These are phyloP conservation scores for Paraphoma chrysanthemicola DNA, from an alignment of 2,329 filamentous ascomycete species.

Conservation along the genomic window DNA sequence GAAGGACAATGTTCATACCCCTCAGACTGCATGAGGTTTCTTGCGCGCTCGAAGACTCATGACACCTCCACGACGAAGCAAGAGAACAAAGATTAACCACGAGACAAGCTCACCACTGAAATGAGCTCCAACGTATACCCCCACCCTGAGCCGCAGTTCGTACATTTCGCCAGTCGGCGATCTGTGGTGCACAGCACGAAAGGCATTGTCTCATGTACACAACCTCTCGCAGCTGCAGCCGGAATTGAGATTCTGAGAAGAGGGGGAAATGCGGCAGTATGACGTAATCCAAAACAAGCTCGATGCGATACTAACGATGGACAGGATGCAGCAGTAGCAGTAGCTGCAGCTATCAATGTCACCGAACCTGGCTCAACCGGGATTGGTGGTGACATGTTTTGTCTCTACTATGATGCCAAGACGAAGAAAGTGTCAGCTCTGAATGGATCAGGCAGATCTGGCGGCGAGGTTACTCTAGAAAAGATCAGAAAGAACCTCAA, in stretches of 20 bases:
- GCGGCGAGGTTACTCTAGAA: conserved; percentile 72
- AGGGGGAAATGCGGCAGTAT: conserved; percentile 90
- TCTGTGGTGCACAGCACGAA: conserved; percentile 94
- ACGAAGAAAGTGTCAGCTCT: conserved; percentile 82
- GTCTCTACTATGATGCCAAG: conserved; percentile 86
- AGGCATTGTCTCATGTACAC: conserved; percentile 88
- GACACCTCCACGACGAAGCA: conserved; percentile 18
- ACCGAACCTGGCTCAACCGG: conserved; percentile 93
- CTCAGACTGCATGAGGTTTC: conserved; percentile 1
- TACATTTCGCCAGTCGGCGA: conserved; percentile 76
- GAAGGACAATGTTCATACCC: conserved; percentile 10
- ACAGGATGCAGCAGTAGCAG: conserved; percentile 94
- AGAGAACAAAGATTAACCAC: conserved; percentile 15
- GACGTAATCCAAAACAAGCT: conserved; percentile 45
- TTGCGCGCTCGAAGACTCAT: conserved; percentile 3
- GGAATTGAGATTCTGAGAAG: conserved; percentile 83
- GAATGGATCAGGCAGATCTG: conserved; percentile 91
- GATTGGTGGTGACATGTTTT: conserved; percentile 97
- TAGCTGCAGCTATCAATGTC: conserved; percentile 90
- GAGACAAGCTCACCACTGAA: conserved; percentile 7
- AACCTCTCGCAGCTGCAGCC: conserved; percentile 87
- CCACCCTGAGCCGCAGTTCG: conserved; percentile 59
- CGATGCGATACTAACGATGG: conserved; percentile 3
- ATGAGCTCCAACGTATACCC: conserved; percentile 56
- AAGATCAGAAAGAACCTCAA: conserved; percentile 73